phyloP scores from a whole-genome alignment of 257 asterid genomes.

The Phtheirospermum japonicum region DNA sequence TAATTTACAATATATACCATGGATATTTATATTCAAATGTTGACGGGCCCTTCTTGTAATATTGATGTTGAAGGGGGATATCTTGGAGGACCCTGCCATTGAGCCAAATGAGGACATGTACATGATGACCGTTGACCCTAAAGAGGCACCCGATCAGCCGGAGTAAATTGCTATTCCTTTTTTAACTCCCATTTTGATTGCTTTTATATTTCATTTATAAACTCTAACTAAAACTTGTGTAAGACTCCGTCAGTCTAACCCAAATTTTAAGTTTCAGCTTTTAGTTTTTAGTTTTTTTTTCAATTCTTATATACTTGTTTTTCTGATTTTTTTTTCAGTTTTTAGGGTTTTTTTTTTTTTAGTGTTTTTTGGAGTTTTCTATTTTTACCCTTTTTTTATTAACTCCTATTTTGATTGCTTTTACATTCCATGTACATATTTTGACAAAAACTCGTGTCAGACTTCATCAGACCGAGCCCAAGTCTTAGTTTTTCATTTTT shows the following conservation, averaged over 20 bases:
- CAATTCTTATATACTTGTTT: too few species aligned
- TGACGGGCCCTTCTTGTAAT: conserved; percentile 7
- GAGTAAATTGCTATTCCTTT: conserved; percentile 35
- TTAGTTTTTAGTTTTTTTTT: too few species aligned
- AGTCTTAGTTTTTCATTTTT: too few species aligned
- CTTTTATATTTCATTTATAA: too few species aligned
- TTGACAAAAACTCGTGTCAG: too few species aligned
- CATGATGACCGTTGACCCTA: conserved; percentile 80
- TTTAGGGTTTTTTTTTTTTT: too few species aligned
- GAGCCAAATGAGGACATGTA: conserved; percentile 93
- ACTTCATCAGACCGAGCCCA: too few species aligned
- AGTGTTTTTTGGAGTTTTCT: too few species aligned
- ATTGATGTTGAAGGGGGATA: conserved; percentile 64
- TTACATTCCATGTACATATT: background rate
- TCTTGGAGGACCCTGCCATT: conserved; percentile 87
- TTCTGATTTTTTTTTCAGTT: too few species aligned
- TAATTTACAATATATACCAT: background rate
- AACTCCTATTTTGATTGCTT: conserved; percentile 22
- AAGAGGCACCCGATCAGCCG: conserved; percentile 78
- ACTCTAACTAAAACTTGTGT: too few species aligned
- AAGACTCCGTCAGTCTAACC: too few species aligned
- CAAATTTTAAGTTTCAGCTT: too few species aligned
- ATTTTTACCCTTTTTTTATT: conserved; percentile 36
- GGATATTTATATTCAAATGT: background rate
- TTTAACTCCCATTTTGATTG: conserved; percentile 30